Conservation (phyloP, 2,329 filamentous ascomycete genomes). For the Penicillium glabrum region DNA sequence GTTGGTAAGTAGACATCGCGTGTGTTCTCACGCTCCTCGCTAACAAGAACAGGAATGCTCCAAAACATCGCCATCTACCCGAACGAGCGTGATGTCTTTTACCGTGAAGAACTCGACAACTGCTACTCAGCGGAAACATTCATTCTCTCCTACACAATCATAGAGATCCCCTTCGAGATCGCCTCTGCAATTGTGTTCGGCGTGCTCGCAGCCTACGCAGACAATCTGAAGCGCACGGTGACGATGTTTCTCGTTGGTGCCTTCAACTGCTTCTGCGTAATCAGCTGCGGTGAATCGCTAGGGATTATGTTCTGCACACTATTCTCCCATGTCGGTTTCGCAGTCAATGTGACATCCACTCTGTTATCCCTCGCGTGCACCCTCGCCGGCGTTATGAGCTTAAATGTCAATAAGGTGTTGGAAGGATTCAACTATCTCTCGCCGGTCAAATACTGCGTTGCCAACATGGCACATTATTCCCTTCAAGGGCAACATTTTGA, state of each 20-base stretch:
- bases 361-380: constrained; percentile 69
- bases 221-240: constrained; percentile 63
- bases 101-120: constrained; percentile 71
- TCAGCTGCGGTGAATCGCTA: constrained; percentile 71
- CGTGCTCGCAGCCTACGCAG: constrained; percentile 62
- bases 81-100: constrained; percentile 71
- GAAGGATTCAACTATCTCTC: constrained; percentile 68
- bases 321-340: constrained; percentile 72
- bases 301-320: constrained; percentile 81
- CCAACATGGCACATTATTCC: constrained; percentile 66
- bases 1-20: constrained; percentile 28
- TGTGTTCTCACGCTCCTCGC: not conserved
- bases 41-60: constrained; percentile 62
- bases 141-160: constrained; percentile 66
- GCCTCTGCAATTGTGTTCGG: constrained; percentile 65
- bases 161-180: constrained; percentile 72
- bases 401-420: constrained; percentile 66
- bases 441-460: constrained; percentile 69
- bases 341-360: constrained; percentile 70
- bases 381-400: constrained; percentile 70
- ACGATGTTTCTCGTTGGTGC: constrained; percentile 67
- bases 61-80: constrained; percentile 77
- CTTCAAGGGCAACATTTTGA: constrained; percentile 62
- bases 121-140: constrained; percentile 72
- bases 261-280: constrained; percentile 71